These are phyloP conservation scores for Leucogyrophana mollusca DNA, from an alignment of 768 basidiomycete species.

Conservation along the genomic window DNA sequence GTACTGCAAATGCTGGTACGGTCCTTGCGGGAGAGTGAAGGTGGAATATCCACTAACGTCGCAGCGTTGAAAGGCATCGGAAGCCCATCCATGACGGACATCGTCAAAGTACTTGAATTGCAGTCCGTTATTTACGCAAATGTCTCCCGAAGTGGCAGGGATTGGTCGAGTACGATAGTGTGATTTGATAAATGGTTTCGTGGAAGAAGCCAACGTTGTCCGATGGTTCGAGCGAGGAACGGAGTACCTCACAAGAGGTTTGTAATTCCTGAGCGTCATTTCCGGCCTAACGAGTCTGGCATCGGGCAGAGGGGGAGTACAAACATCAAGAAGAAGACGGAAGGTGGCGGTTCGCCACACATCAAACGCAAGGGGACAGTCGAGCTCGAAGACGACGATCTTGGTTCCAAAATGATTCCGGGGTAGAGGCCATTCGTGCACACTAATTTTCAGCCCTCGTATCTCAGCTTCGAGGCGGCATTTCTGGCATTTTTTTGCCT, in stretches of 20 bases:
- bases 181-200: slow-evolving; percentile 29
- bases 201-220: slow-evolving; percentile 35
- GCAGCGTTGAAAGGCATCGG: slow-evolving; percentile 8
- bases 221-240: slow-evolving; percentile 14
- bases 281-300: slow-evolving; percentile 1
- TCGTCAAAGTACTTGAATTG: slow-evolving; percentile 27
- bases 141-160: slow-evolving; percentile 11
- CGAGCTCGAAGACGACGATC: slow-evolving; percentile 36
- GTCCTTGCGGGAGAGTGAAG: slow-evolving; percentile 25
- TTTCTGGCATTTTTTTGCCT: slow-evolving; percentile 18
- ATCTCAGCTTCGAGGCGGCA: slow-evolving; percentile 22
- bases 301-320: slow-evolving; percentile 6
- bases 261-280: slow-evolving; percentile 5
- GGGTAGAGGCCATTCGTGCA: slow-evolving; percentile 44
- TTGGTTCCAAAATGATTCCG: slow-evolving; percentile 14
- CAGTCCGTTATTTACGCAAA: slow-evolving; percentile 31
- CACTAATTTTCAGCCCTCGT: slow-evolving; percentile 18
- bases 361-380: slow-evolving; percentile 29
- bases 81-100: slow-evolving; percentile 6
- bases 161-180: slow-evolving; percentile 26
- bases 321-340: slow-evolving; percentile 29
- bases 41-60: slow-evolving; percentile 25
- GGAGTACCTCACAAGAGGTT: background rate
- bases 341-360: slow-evolving; percentile 38
- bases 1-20: slow-evolving; percentile 35